Evolutionary conservation across 2,329 filamentous ascomycete genomes (phyloP), one percentile per base, ranked within the genome.

Genomic region (Penicillium digitatum): DNA sequence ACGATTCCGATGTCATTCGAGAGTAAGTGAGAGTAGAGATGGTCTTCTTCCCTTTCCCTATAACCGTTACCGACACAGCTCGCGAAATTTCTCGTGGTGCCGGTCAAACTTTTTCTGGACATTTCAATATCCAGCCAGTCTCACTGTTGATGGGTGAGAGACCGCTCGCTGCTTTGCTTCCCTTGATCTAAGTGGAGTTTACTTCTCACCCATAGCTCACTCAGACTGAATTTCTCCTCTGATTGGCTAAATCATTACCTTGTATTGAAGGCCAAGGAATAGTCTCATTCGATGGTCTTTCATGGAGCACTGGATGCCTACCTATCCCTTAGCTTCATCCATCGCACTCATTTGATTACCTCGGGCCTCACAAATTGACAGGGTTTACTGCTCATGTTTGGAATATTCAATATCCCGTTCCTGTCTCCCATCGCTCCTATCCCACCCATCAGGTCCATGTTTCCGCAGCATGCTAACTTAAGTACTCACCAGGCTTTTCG

Each of bases 1-100:
- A 99, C 78, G 91, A 95, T 72, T 84, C 90, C 68, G 89, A 95
- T 72, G 83, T 95, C 76, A 95, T 96, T 79, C 87, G 94, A 95
- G 94, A 97, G 94, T 99, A 96, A 97, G 94, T 97, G 83, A 50
- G 79, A 76, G 72, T 75, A 77, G 78, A 80, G 81, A 72, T 74
- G 71, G 71, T 86, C 86, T 86, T 81, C 81, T 81, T 81, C 81
- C 85, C 82, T 82, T 59, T 79, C 83, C 86, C 83, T 71, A 71
- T 77, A 77, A 76, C 74, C 68, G 62, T 69, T 69, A 73, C 66
- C 69, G 62, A 70, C 62, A 64, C 72, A 76, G 74, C 69, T 57
- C 54, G 67, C 68, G 66, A 67, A 69, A 66, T 62, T 66, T 65
- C 62, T 67, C 69, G 62, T 70, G 69, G 68, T 67, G 63, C 62